Conservation (phyloP, 176 grass and related monocot genomes). For the Cocos nucifera region DNA sequence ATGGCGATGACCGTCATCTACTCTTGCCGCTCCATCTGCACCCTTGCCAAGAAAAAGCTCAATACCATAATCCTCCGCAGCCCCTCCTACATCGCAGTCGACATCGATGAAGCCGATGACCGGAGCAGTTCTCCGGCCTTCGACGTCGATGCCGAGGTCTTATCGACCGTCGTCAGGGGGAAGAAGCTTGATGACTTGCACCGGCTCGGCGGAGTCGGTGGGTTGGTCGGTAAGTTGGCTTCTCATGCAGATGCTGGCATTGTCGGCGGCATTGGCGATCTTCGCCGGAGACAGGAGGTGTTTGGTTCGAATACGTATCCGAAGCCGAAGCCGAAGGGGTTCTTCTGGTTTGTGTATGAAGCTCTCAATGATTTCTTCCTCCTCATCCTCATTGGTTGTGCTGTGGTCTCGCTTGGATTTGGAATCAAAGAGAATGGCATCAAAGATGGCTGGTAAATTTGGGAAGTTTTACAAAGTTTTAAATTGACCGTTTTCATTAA, state of each 20-base stretch:
- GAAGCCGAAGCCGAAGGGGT: constrained; percentile 7
- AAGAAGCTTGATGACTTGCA: neutral
- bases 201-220: neutral
- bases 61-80: neutral
- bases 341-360: constrained; percentile 4
- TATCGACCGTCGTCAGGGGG: neutral
- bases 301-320: constrained; percentile 2
- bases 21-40: constrained; percentile 1
- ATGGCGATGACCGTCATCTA: constrained; percentile 2
- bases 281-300: neutral
- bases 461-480: too few relatives aligned
- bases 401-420: constrained; percentile 14
- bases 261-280: neutral
- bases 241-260: neutral
- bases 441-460: constrained; percentile 9
- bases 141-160: neutral
- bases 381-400: constrained; percentile 8
- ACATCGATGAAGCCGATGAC: neutral
- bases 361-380: constrained; percentile 13
- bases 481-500: too few relatives aligned
- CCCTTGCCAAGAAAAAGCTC: constrained; percentile 9
- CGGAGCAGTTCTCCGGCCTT: too few relatives aligned
- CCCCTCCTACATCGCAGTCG: constrained; percentile 3
- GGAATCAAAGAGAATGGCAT: constrained; percentile 20
- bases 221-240: neutral